A percentile compares a stretch with the other conserved stretches of the same genome.
phyloP scores from a whole-genome alignment of 2,329 filamentous ascomycete species.

The Pseudonectria foliicola region DNA sequence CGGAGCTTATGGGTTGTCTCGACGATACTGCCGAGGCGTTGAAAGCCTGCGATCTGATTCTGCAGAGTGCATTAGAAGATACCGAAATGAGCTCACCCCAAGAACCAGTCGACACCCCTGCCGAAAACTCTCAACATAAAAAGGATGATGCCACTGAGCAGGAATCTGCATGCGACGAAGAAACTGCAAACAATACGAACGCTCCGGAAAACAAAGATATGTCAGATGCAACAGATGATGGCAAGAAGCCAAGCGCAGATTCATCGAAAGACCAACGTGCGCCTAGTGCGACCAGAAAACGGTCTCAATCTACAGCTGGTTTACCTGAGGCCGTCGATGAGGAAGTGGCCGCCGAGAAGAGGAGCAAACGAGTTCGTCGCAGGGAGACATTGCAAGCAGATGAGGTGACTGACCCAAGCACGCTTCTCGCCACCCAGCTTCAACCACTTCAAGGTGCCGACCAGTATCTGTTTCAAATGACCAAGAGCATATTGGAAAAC shows the following conservation, averaged over 20 bases:
- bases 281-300: constrained; percentile 45
- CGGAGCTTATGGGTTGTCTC: constrained; percentile 26
- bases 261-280: constrained; percentile 28
- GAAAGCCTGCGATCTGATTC: constrained; percentile 22
- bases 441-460: constrained; percentile 51
- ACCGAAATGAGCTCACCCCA: constrained; percentile 16
- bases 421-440: constrained; percentile 46
- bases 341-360: constrained; percentile 50
- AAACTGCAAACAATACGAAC: constrained; percentile 5
- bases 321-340: constrained; percentile 50
- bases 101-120: constrained; percentile 10
- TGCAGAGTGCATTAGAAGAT: constrained; percentile 19
- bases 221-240: constrained; percentile 15
- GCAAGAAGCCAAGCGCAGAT: constrained; percentile 21
- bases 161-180: constrained; percentile 2
- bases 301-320: constrained; percentile 56
- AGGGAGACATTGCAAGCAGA: constrained; percentile 45
- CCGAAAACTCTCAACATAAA: constrained; percentile 7
- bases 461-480: constrained; percentile 47
- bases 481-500: constrained; percentile 47
- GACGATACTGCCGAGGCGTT: constrained; percentile 24
- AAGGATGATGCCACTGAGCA: constrained; percentile 4
- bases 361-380: constrained; percentile 58
- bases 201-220: constrained; percentile 16
- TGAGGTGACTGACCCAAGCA: constrained; percentile 45